A percentile compares a stretch with the other conserved stretches of the same genome.
Evolutionary conservation across 2,329 filamentous ascomycete genomes (phyloP).

Genomic region (Ophiostoma sp.): DNA sequence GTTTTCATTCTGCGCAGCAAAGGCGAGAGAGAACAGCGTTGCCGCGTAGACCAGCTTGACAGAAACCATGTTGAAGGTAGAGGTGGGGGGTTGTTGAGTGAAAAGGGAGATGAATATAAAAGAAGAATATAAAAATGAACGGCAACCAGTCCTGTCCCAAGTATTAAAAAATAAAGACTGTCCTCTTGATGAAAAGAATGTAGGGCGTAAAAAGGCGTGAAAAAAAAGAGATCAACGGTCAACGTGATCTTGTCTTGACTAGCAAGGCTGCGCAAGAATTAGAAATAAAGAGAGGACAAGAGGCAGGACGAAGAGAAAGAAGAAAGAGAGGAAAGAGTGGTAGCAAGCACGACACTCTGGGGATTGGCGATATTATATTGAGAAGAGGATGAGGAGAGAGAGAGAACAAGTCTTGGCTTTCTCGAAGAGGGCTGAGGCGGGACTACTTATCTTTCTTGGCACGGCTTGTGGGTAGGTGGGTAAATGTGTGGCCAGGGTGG

Average conservation of each 20-base stretch:
- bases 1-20: slow-evolving; percentile 29
- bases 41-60: slow-evolving; percentile 31
- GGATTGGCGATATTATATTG: slow-evolving; percentile 25
- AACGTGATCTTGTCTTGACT: slow-evolving; percentile 35
- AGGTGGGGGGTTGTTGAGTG: neutral
- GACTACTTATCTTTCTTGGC: slow-evolving; percentile 30
- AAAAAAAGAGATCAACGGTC: slow-evolving; percentile 32
- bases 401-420: slow-evolving; percentile 19
- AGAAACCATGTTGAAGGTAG: slow-evolving; percentile 31
- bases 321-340: slow-evolving; percentile 22
- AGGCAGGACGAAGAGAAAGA: slow-evolving; percentile 20
- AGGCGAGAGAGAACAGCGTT: slow-evolving; percentile 31
- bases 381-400: slow-evolving; percentile 16
- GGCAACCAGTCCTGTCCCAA: slow-evolving; percentile 24
- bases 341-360: slow-evolving; percentile 21
- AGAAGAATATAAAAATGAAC: slow-evolving; percentile 19
- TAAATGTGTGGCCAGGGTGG: neutral
- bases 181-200: slow-evolving; percentile 25
- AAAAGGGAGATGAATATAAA: neutral
- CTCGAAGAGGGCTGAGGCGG: slow-evolving; percentile 8
- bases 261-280: slow-evolving; percentile 29
- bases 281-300: slow-evolving; percentile 24
- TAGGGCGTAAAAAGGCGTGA: slow-evolving; percentile 25
- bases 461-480: slow-evolving; percentile 19
- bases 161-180: slow-evolving; percentile 21